phyloP scores from a whole-genome alignment of 2,329 filamentous ascomycete species.

The Pseudogymnoascus destructans region DNA sequence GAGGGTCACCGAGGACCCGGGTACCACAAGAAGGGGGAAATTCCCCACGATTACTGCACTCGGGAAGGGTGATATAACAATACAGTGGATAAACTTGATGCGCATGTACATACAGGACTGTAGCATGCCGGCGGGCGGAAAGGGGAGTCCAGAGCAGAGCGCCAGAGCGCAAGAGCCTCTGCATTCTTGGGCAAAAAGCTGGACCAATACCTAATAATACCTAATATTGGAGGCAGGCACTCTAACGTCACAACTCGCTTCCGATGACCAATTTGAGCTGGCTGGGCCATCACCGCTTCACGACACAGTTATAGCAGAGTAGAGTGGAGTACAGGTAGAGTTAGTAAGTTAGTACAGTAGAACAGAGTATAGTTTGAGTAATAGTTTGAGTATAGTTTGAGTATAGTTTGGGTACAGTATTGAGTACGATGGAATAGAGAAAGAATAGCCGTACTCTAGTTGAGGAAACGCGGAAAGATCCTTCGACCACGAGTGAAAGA shows the following conservation, averaged over 20 bases:
- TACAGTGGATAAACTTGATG: neutral
- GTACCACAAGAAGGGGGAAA: neutral
- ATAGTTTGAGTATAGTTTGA: neutral
- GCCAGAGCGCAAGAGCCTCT: neutral
- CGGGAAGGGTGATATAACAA: neutral
- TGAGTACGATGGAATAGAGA: neutral
- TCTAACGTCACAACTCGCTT: constrained; percentile 1
- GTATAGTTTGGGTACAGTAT: neutral
- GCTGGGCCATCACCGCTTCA: neutral
- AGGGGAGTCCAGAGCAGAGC: neutral
- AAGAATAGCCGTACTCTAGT: neutral
- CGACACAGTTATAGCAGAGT: neutral
- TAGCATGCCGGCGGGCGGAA: neutral
- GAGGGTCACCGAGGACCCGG: neutral
- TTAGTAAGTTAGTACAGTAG: neutral
- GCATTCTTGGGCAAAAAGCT: neutral
- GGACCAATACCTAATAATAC: neutral
- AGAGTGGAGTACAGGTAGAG: neutral
- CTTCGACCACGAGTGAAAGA: constrained; percentile 3
- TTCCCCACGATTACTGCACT: neutral
- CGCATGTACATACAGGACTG: neutral
- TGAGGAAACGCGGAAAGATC: neutral
- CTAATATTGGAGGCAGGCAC: neutral
- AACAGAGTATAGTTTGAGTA: neutral
- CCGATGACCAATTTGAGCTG: constrained; percentile 5